Evolutionary conservation across 306 rosid genomes (phyloP).

Genomic region (Casuarina equisetifolia): DNA sequence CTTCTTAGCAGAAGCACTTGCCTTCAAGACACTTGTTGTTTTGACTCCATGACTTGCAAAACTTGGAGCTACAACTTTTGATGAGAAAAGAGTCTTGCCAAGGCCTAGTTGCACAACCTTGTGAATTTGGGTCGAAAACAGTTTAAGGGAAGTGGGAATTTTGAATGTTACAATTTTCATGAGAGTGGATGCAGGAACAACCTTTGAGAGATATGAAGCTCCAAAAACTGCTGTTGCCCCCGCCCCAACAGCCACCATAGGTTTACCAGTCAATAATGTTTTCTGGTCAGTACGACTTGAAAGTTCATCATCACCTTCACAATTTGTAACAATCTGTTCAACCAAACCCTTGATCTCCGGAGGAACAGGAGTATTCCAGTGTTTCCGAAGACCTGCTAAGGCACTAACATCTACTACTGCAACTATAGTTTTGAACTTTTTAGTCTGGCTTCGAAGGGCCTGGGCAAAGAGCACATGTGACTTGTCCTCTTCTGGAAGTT

Average conservation of each 20-base stretch:
- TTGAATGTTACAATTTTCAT: constrained; percentile 56
- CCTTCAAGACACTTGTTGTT: constrained; percentile 55
- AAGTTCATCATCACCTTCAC: constrained; percentile 37
- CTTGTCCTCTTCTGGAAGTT: constrained; percentile 67
- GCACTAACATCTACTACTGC: constrained; percentile 70
- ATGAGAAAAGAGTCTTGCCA: constrained; percentile 40
- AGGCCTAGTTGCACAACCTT: constrained; percentile 46
- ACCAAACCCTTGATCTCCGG: constrained; percentile 56
- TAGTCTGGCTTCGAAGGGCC: constrained; percentile 60
- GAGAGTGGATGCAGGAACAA: constrained; percentile 59
- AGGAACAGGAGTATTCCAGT: constrained; percentile 71
- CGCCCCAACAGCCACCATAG: constrained; percentile 79
- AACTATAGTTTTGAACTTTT: constrained; percentile 66
- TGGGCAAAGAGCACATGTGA: constrained; percentile 60
- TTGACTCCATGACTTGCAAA: constrained; percentile 61
- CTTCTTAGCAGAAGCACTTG: constrained; percentile 74
- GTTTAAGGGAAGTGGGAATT: constrained; percentile 58
- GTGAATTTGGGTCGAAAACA: constrained; percentile 54
- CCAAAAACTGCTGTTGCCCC: constrained; percentile 83
- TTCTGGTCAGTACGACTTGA: constrained; percentile 44
- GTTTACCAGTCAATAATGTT: constrained; percentile 47
- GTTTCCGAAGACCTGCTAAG: constrained; percentile 73
- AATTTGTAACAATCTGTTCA: constrained; percentile 39
- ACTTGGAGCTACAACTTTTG: constrained; percentile 61
- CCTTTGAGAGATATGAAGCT: constrained; percentile 74